Evolutionary conservation across 345 rosid species (phyloP).

Genomic region (Cardamine occulta): DNA sequence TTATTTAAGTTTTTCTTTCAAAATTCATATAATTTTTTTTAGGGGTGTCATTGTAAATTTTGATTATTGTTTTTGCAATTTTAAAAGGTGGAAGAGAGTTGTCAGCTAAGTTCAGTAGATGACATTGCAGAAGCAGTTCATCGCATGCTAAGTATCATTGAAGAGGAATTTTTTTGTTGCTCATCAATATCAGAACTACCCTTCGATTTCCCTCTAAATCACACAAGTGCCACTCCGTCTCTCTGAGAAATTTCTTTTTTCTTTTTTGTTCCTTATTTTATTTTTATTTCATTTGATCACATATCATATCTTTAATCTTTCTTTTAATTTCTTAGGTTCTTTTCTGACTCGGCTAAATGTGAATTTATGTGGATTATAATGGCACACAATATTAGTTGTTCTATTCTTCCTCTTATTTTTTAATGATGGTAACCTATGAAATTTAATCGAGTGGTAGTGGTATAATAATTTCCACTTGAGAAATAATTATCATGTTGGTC

Average conservation of each 20-base stretch:
- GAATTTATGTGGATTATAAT: conserved; percentile 26
- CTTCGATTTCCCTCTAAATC: conserved; percentile 14
- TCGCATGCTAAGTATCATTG: conserved; percentile 78
- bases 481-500: too few species aligned
- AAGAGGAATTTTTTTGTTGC: conserved; percentile 50
- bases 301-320: conserved; percentile 17
- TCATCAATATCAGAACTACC: conserved; percentile 39
- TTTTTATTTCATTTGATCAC: neutral
- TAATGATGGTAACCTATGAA: neutral
- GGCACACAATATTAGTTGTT: conserved; percentile 12
- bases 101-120: conserved; percentile 79
- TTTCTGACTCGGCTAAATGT: conserved; percentile 38
- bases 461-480: too few species aligned
- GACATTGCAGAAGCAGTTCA: conserved; percentile 90
- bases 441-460: neutral
- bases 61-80: conserved; percentile 21
- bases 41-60: conserved; percentile 15
- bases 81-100: conserved; percentile 81
- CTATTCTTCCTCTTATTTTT: neutral
- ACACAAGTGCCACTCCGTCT: conserved; percentile 37
- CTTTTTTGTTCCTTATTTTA: neutral
- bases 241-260: neutral
- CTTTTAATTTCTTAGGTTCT: conserved; percentile 17
- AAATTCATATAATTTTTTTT: conserved; percentile 19
- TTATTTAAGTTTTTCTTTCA: neutral